Conservation (phyloP, 1,284 basidiomycete species). For the Sporisorium reilianum region DNA sequence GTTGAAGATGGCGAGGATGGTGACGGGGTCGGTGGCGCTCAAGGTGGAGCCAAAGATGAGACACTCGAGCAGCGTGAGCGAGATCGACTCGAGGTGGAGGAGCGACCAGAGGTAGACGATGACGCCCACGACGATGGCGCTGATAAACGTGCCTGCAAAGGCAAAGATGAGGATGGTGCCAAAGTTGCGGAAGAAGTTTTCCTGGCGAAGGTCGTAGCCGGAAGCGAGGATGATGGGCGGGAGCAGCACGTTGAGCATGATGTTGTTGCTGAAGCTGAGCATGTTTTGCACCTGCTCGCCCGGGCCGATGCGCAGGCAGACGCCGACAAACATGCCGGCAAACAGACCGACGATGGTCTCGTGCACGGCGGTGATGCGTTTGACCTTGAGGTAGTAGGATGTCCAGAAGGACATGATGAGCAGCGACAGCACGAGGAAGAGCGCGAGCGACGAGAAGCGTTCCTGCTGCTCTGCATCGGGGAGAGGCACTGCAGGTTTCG, state of each 20-base stretch:
- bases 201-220: slow-evolving; percentile 96
- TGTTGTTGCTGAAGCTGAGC: slow-evolving; percentile 95
- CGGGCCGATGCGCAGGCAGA: slow-evolving; percentile 88
- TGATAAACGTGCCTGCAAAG: slow-evolving; percentile 95
- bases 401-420: slow-evolving; percentile 95
- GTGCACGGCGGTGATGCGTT: slow-evolving; percentile 92
- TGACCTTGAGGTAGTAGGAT: slow-evolving; percentile 97
- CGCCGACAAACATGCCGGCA: slow-evolving; percentile 92
- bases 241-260: slow-evolving; percentile 96
- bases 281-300: slow-evolving; percentile 95
- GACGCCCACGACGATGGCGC: slow-evolving; percentile 93
- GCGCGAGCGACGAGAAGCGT: slow-evolving; percentile 65
- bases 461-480: slow-evolving; percentile 66
- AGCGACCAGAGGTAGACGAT: slow-evolving; percentile 95
- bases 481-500: slow-evolving; percentile 10
- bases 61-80: slow-evolving; percentile 76
- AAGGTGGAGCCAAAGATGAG: slow-evolving; percentile 96
- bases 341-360: slow-evolving; percentile 96
- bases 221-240: slow-evolving; percentile 99
- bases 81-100: slow-evolving; percentile 75
- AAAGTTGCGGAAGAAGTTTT: slow-evolving; percentile 87
- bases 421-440: slow-evolving; percentile 83
- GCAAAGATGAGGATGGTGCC: slow-evolving; percentile 88
- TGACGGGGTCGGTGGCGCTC: slow-evolving; percentile 97
- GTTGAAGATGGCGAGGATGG: slow-evolving; percentile 98